A percentile compares a stretch with the other conserved stretches of the same genome.
Conservation (phyloP, 2,329 filamentous ascomycete species). For the Pseudogymnoascus sp. region DNA sequence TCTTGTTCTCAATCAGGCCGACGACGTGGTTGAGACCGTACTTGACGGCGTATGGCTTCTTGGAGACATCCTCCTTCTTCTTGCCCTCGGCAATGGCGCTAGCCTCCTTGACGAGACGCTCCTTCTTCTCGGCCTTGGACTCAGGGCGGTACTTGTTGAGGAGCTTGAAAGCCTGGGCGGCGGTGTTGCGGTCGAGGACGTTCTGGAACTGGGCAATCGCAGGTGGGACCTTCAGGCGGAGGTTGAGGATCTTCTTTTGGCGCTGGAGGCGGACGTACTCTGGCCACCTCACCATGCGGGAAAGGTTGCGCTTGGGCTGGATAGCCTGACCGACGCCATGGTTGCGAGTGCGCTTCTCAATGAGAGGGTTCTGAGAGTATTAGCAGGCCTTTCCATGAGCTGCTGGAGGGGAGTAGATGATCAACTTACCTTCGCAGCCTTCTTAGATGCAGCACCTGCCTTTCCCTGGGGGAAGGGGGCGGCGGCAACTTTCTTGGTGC, state of each 20-base stretch:
- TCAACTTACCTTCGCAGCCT: constrained; percentile 83
- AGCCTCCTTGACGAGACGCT: constrained; percentile 96
- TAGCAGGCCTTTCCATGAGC: constrained; percentile 7
- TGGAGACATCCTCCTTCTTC: constrained; percentile 99
- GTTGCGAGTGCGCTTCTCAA: constrained; percentile 97
- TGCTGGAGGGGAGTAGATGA: constrained; percentile 17
- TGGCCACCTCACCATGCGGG: constrained; percentile 99
- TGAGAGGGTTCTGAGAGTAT: constrained; percentile 78
- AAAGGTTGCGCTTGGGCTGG: constrained; percentile 91
- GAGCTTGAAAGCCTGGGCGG: constrained; percentile 96
- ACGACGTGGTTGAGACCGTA: constrained; percentile 99
- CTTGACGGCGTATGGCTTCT: constrained; percentile 99
- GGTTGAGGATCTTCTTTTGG: constrained; percentile 87
- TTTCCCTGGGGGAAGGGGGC: constrained; percentile 95
- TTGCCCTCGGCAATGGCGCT: constrained; percentile 97
- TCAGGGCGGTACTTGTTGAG: constrained; percentile 99
- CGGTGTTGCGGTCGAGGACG: constrained; percentile 93
- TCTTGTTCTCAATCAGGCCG: constrained; percentile 98
- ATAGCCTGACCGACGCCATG: constrained; percentile 98
- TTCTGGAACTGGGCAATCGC: constrained; percentile 96
- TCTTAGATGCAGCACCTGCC: constrained; percentile 76
- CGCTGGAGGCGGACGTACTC: constrained; percentile 93
- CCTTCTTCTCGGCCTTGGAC: constrained; percentile 99
- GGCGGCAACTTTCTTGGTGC: constrained; percentile 95
- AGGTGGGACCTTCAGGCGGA: constrained; percentile 97